A percentile compares a stretch with the other conserved stretches of the same genome.
Evolutionary conservation across 2,329 filamentous ascomycete species (phyloP).

Genomic region (Trichoderma polysporum): DNA sequence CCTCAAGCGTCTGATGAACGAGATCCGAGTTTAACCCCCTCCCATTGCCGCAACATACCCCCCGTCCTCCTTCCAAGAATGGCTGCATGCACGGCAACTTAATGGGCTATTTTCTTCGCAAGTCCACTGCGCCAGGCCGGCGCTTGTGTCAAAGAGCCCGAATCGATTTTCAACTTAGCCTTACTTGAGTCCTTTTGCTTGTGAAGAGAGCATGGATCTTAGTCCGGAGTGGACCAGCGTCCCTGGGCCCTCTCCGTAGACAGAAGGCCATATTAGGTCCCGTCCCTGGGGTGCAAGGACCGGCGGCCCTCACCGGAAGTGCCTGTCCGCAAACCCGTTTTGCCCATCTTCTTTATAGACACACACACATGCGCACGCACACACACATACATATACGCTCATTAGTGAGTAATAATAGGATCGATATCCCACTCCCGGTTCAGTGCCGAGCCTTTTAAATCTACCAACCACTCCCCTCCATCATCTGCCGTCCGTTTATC

Average conservation of each 20-base stretch:
- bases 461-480: slow-evolving; percentile 44
- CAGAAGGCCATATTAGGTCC: slow-evolving; percentile 31
- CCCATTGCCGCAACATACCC: slow-evolving; percentile 11
- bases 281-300: slow-evolving; percentile 40
- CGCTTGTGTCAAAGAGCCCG: slow-evolving; percentile 32
- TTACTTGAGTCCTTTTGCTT: slow-evolving; percentile 22
- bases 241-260: slow-evolving; percentile 19
- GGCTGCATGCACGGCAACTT: slow-evolving; percentile 43
- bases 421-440: slow-evolving; percentile 42
- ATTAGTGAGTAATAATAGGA: slow-evolving; percentile 19
- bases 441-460: slow-evolving; percentile 51
- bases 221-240: slow-evolving; percentile 18
- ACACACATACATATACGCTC: background rate
- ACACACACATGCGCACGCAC: background rate
- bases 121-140: slow-evolving; percentile 30
- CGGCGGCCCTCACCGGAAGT: slow-evolving; percentile 19
- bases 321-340: slow-evolving; percentile 11
- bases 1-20: slow-evolving; percentile 20
- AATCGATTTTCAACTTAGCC: slow-evolving; percentile 31
- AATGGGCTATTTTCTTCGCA: slow-evolving; percentile 18
- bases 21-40: slow-evolving; percentile 21
- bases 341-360: slow-evolving; percentile 15
- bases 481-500: slow-evolving; percentile 43
- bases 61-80: slow-evolving; percentile 48
- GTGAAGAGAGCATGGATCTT: slow-evolving; percentile 24